Evolutionary conservation across 495 filamentous ascomycete genomes (phyloP).

Genomic region (Penicillium egyptiacum): DNA sequence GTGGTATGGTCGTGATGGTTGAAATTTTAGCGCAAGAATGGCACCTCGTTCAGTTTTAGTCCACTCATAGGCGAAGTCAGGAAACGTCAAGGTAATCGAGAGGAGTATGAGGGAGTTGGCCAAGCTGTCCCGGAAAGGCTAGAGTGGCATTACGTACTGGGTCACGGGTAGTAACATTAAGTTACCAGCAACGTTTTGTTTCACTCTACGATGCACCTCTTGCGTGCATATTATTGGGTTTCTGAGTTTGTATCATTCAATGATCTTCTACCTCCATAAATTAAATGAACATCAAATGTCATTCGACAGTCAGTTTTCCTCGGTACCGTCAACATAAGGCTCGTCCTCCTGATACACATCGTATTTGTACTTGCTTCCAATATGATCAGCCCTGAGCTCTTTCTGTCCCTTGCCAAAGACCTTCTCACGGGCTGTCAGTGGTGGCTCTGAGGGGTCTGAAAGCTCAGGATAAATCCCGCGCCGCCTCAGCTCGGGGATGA

Average conservation of each 20-base stretch:
- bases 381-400: constrained; percentile 53
- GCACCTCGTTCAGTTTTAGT: background rate
- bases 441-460: constrained; percentile 35
- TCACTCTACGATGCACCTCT: background rate
- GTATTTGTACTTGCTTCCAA: constrained; percentile 57
- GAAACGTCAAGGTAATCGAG: constrained; percentile 7
- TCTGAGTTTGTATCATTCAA: background rate
- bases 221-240: background rate
- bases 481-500: constrained; percentile 58
- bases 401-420: constrained; percentile 58
- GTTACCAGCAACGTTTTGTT: constrained; percentile 25
- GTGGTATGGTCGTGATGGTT: constrained; percentile 10
- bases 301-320: constrained; percentile 1
- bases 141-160: constrained; percentile 48
- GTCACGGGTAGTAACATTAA: constrained; percentile 8
- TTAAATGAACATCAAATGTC: background rate
- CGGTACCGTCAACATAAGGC: constrained; percentile 18
- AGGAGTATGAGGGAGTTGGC: constrained; percentile 22
- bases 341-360: constrained; percentile 55
- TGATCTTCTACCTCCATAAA: background rate
- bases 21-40: constrained; percentile 7
- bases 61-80: constrained; percentile 11
- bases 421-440: constrained; percentile 58
- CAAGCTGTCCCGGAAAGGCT: constrained; percentile 43
- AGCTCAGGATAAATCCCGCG: constrained; percentile 49